Conservation (phyloP, 331 rosid genomes). For the Telfairia occidentalis region DNA sequence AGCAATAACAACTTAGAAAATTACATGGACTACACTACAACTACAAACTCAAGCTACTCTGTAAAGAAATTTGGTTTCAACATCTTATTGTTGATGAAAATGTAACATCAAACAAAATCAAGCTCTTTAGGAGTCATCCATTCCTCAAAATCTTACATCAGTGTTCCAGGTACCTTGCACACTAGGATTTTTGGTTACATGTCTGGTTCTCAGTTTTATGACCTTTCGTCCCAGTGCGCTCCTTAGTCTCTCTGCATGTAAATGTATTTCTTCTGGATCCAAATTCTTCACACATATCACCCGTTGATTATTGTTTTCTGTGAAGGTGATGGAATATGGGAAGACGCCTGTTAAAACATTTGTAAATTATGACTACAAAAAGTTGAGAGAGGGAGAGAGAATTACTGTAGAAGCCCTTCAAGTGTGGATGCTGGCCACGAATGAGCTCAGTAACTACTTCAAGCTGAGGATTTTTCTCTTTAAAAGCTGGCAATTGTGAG, state of each 20-base stretch:
- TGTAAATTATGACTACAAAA: not conserved
- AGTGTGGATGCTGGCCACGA: conserved; percentile 89
- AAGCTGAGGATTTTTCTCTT: conserved; percentile 70
- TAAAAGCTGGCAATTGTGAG: conserved; percentile 50
- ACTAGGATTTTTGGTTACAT: conserved; percentile 66
- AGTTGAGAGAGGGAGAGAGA: conserved; percentile 14
- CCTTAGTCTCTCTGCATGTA: conserved; percentile 58
- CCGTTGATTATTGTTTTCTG: conserved; percentile 55
- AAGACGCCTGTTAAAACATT: conserved; percentile 7
- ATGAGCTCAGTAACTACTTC: conserved; percentile 75
- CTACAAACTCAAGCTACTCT: not conserved
- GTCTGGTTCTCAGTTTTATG: conserved; percentile 75
- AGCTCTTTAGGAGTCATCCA: not conserved
- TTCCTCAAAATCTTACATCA: conserved; percentile 34
- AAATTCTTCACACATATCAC: conserved; percentile 76
- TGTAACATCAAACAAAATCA: not conserved
- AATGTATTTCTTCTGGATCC: conserved; percentile 64
- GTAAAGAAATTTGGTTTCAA: not conserved
- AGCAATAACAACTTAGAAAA: not conserved
- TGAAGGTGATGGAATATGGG: conserved; percentile 12
- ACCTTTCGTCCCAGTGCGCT: conserved; percentile 87
- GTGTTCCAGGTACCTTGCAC: conserved; percentile 97
- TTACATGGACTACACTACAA: not conserved
- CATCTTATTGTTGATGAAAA: not conserved
- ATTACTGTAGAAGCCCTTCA: conserved; percentile 71